Evolutionary conservation across 345 rosid species (phyloP).

Genomic region (Eucalyptus lansdowneana): DNA sequence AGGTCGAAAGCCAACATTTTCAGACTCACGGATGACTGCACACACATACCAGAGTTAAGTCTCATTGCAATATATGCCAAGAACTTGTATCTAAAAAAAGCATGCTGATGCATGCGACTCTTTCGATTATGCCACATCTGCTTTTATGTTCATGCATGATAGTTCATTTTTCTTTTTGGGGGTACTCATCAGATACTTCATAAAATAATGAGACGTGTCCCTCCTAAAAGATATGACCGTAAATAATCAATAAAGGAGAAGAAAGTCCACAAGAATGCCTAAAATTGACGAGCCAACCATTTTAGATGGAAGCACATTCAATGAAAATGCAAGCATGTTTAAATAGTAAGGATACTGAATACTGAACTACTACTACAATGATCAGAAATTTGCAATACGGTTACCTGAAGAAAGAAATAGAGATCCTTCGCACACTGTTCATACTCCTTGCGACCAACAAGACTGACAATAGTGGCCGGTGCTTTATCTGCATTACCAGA

Average conservation of each 20-base stretch:
- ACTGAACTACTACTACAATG: not conserved
- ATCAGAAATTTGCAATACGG: not conserved
- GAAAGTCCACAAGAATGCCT: not conserved
- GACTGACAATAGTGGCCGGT: constrained; percentile 67
- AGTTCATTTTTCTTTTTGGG: not conserved
- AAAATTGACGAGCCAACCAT: not conserved
- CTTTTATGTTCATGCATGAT: not conserved
- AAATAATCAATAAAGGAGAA: not conserved
- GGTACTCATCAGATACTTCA: not conserved
- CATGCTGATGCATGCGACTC: not conserved
- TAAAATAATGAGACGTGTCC: not conserved
- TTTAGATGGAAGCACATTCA: not conserved
- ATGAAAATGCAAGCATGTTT: not conserved
- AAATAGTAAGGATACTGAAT: not conserved
- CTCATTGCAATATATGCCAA: not conserved
- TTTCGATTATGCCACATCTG: not conserved
- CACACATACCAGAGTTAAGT: not conserved
- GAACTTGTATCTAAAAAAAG: not conserved
- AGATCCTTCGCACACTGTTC: constrained; percentile 87
- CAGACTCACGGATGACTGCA: constrained; percentile 75
- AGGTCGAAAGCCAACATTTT: constrained; percentile 73
- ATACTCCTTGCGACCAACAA: constrained; percentile 89
- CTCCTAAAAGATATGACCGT: not conserved
- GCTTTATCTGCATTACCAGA: constrained; percentile 54
- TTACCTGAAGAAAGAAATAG: constrained; percentile 93